These are phyloP conservation scores for Linnemannia elongata DNA, from an alignment of 192 early-diverging fungal genomes.

Conservation along the genomic window DNA sequence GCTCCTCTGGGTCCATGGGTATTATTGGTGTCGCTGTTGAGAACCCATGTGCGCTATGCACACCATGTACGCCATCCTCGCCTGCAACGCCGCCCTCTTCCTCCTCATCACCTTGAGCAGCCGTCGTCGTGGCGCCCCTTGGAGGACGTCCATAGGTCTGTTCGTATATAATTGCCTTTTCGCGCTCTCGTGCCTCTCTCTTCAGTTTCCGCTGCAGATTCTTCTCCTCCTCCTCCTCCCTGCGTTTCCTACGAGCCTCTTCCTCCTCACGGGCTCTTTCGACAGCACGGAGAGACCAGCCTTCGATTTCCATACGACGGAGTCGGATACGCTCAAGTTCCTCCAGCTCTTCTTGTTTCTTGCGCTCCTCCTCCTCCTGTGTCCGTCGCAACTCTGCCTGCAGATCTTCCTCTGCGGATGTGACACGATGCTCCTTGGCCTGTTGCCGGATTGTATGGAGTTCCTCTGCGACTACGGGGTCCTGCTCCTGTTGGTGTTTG, in stretches of 20 bases:
- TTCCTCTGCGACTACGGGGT: conserved; percentile 20
- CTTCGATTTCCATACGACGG: conserved; percentile 51
- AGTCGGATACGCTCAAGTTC: conserved; percentile 54
- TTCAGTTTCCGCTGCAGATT: conserved; percentile 28
- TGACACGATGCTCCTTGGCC: conserved; percentile 38
- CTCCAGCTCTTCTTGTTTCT: conserved; percentile 41
- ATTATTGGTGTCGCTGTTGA: neutral
- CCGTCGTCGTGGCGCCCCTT: neutral
- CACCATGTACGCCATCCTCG: conserved; percentile 7
- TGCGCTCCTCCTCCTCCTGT: conserved; percentile 38
- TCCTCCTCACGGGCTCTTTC: conserved; percentile 51
- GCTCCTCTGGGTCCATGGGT: conserved; percentile 49
- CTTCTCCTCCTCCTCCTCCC: conserved; percentile 51
- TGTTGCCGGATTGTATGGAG: conserved; percentile 26
- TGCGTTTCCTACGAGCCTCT: conserved; percentile 48
- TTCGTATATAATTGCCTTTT: conserved; percentile 27
- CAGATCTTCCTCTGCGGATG: conserved; percentile 37
- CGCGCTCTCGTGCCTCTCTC: conserved; percentile 45
- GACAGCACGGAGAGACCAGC: conserved; percentile 47
- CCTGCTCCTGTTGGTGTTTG: conserved; percentile 44
- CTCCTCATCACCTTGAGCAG: neutral
- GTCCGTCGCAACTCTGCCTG: conserved; percentile 11
- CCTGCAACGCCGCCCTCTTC: neutral
- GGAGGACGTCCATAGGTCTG: neutral
- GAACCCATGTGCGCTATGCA: neutral